A percentile compares a stretch with the other conserved stretches of the same genome.
These are phyloP conservation scores for Boletus edulis DNA, from an alignment of 768 basidiomycete genomes.

Conservation along the genomic window DNA sequence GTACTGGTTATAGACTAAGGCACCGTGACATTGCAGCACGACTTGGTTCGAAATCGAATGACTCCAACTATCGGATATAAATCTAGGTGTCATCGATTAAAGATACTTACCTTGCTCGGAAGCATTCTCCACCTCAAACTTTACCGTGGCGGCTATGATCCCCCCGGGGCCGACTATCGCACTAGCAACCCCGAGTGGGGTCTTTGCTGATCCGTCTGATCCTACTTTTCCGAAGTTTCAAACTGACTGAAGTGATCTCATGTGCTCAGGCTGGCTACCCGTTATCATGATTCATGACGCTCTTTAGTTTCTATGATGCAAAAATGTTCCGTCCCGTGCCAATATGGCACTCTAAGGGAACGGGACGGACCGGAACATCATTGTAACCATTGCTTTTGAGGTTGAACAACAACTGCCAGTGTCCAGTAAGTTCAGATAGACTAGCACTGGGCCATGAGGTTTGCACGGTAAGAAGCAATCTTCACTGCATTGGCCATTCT, in stretches of 20 bases:
- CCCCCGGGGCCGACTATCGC: too few species aligned
- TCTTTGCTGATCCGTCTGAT: neutral
- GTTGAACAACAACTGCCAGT: neutral
- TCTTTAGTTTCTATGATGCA: conserved; percentile 4
- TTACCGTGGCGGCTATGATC: too few species aligned
- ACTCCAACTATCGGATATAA: too few species aligned
- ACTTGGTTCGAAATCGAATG: too few species aligned
- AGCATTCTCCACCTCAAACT: too few species aligned
- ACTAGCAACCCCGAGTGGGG: neutral
- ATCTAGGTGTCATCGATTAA: too few species aligned
- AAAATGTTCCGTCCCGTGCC: conserved; percentile 13
- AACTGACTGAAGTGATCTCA: conserved; percentile 4
- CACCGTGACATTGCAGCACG: too few species aligned
- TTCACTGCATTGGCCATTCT: neutral
- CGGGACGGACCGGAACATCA: neutral
- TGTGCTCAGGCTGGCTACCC: neutral
- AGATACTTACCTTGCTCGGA: too few species aligned
- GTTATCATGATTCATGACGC: neutral
- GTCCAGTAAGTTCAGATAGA: neutral
- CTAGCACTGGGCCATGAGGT: conserved; percentile 45
- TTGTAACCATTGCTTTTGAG: neutral
- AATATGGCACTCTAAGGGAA: neutral
- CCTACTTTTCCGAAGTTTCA: conserved; percentile 12
- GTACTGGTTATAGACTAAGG: too few species aligned
- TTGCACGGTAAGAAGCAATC: conserved; percentile 45